Conservation (phyloP, 345 rosid genomes). For the Rhizophora mangle region DNA sequence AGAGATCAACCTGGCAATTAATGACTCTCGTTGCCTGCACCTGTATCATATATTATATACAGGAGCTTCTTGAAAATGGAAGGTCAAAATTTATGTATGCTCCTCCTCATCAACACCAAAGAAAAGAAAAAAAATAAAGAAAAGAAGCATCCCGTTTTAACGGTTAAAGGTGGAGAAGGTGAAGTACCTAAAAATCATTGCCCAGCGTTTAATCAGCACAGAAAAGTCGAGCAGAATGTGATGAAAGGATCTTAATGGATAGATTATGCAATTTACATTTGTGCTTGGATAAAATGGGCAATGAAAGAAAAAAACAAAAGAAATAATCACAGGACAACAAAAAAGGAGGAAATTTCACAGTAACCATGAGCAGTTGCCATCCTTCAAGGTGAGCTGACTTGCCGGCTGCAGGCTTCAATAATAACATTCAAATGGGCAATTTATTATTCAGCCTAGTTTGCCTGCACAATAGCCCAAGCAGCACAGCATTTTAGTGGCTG, state of each 20-base stretch:
- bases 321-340: background rate
- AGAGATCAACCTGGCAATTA: no score
- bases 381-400: constrained; percentile 17
- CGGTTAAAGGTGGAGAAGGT: no score
- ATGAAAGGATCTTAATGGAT: constrained; percentile 19
- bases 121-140: no score
- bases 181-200: no score
- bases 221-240: background rate
- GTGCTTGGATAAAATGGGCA: constrained; percentile 13
- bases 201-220: background rate
- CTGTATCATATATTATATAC: no score
- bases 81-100: no score
- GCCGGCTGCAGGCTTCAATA: constrained; percentile 1
- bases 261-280: constrained; percentile 37
- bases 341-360: constrained; percentile 27
- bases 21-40: no score
- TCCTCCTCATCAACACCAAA: no score
- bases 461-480: constrained; percentile 9
- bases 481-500: constrained; percentile 7
- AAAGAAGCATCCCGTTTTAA: no score
- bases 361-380: constrained; percentile 25
- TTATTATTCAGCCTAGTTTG: constrained; percentile 5
- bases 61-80: no score
- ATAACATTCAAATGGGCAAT: background rate
- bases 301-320: constrained; percentile 1